phyloP scores from a whole-genome alignment of 768 basidiomycete genomes.

The Leccinellum albellum region DNA sequence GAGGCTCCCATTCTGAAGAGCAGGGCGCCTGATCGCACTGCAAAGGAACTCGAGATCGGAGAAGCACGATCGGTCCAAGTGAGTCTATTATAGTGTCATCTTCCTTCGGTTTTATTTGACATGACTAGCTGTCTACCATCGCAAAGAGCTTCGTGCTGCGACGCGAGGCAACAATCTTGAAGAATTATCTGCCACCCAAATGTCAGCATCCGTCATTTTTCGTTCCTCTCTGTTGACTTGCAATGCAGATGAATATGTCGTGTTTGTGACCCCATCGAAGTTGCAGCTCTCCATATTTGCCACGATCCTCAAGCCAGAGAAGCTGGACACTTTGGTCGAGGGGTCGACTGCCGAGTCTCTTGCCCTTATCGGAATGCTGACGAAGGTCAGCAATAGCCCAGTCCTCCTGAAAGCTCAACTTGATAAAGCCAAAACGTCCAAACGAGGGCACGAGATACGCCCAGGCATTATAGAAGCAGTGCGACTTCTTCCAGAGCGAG shows the following conservation, averaged over 20 bases:
- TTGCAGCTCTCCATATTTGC: conserved; percentile 79
- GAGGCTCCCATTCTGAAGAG: conserved; percentile 86
- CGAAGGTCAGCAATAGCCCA: conserved; percentile 92
- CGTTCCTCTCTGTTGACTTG: neutral
- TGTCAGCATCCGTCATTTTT: conserved; percentile 43
- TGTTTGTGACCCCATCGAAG: conserved; percentile 88
- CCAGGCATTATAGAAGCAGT: conserved; percentile 58
- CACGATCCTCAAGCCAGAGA: conserved; percentile 68
- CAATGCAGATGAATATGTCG: conserved; percentile 86
- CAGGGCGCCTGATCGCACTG: conserved; percentile 69
- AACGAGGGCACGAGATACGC: conserved; percentile 39
- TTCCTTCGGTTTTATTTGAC: conserved; percentile 1
- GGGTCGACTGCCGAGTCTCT: conserved; percentile 75
- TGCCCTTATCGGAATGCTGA: conserved; percentile 73
- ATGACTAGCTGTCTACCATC: conserved; percentile 59
- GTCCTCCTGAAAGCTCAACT: conserved; percentile 78
- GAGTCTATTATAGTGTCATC: conserved; percentile 2
- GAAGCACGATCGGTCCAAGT: conserved; percentile 78
- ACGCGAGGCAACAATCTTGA: conserved; percentile 77
- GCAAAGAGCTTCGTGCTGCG: conserved; percentile 88
- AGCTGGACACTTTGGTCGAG: conserved; percentile 63
- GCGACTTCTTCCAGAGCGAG: conserved; percentile 54
- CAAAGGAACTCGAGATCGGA: conserved; percentile 73
- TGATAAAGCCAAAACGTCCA: conserved; percentile 52
- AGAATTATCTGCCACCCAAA: conserved; percentile 88